These are phyloP conservation scores for Rhinocladiella mackenziei DNA, from an alignment of 2,329 filamentous ascomycete genomes.

Conservation along the genomic window DNA sequence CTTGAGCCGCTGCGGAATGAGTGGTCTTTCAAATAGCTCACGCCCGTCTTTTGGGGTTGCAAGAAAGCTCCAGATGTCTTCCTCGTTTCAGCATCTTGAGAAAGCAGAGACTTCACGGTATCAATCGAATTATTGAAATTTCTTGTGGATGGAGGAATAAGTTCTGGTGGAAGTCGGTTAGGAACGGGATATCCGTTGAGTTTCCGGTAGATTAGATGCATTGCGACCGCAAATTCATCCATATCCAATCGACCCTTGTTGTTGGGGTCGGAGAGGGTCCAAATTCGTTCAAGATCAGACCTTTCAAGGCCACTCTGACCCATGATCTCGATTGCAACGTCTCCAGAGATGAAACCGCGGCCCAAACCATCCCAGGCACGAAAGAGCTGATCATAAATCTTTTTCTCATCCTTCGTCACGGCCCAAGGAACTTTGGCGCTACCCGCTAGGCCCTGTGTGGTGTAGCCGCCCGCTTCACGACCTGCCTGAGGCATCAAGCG, in stretches of 20 bases:
- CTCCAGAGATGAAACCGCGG: slow-evolving; percentile 87
- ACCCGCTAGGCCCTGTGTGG: slow-evolving; percentile 79
- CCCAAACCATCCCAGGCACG: slow-evolving; percentile 92
- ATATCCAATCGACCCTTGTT: slow-evolving; percentile 93
- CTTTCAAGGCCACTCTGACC: slow-evolving; percentile 92
- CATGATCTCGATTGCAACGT: slow-evolving; percentile 94
- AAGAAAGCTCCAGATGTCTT: slow-evolving; percentile 87
- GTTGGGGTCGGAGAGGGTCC: slow-evolving; percentile 89
- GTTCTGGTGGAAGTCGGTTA: slow-evolving; percentile 78
- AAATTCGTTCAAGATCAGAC: slow-evolving; percentile 82
- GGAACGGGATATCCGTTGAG: slow-evolving; percentile 94
- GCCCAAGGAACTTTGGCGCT: slow-evolving; percentile 98
- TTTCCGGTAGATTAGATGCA: slow-evolving; percentile 98
- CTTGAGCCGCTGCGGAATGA: slow-evolving; percentile 71
- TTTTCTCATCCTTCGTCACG: slow-evolving; percentile 98
- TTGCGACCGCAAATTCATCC: slow-evolving; percentile 95
- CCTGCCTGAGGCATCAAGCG: slow-evolving; percentile 97
- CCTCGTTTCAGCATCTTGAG: slow-evolving; percentile 81
- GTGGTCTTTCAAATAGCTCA: slow-evolving; percentile 94
- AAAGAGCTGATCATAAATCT: slow-evolving; percentile 91
- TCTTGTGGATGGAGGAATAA: slow-evolving; percentile 89
- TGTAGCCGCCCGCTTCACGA: slow-evolving; percentile 79
- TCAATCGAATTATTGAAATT: slow-evolving; percentile 92
- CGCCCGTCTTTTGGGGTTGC: slow-evolving; percentile 92
- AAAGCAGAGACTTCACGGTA: slow-evolving; percentile 82